Percentiles rank a stretch among this genome's conserved stretches.
phyloP scores from a whole-genome alignment of 164 flowering plant species.

The Vitis rotundifolia region DNA sequence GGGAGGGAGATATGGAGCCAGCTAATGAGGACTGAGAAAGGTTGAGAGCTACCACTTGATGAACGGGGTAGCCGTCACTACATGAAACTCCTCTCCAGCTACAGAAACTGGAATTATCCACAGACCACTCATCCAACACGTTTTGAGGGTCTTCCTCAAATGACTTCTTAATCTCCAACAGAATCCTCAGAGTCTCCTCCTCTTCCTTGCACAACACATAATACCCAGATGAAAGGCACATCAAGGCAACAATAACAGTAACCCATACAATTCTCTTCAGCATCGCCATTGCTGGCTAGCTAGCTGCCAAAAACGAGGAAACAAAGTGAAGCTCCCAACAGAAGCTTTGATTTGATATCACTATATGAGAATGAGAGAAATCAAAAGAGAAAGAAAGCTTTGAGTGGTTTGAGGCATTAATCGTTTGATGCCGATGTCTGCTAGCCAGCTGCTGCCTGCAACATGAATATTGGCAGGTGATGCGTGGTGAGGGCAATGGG shows the following conservation, averaged over 20 bases:
- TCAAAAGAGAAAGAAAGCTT: background rate
- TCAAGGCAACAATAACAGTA: slow-evolving; percentile 9
- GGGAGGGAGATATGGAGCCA: slow-evolving; percentile 72
- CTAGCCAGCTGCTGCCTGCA: too few relatives aligned
- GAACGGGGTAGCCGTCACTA: slow-evolving; percentile 10
- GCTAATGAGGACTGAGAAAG: slow-evolving; percentile 66
- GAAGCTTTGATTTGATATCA: background rate
- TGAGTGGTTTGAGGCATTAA: background rate
- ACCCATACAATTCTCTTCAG: background rate
- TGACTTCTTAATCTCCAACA: slow-evolving; percentile 66
- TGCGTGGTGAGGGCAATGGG: background rate
- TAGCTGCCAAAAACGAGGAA: too few relatives aligned
- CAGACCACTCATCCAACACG: slow-evolving; percentile 63
- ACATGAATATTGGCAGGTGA: too few relatives aligned
- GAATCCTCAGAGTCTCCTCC: slow-evolving; percentile 26
- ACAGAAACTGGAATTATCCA: slow-evolving; percentile 52
- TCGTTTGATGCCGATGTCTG: background rate
- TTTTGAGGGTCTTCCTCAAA: slow-evolving; percentile 54
- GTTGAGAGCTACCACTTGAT: slow-evolving; percentile 57
- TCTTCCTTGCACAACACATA: slow-evolving; percentile 17
- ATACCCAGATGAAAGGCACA: slow-evolving; percentile 18
- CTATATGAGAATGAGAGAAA: background rate
- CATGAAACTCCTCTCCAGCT: slow-evolving; percentile 79
- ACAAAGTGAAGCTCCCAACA: background rate
- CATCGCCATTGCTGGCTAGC: slow-evolving; percentile 8